Evolutionary conservation across 1,284 basidiomycete species (phyloP), one percentile per base, ranked within the genome.

Genomic region (Pyrrhoderma noxium): DNA sequence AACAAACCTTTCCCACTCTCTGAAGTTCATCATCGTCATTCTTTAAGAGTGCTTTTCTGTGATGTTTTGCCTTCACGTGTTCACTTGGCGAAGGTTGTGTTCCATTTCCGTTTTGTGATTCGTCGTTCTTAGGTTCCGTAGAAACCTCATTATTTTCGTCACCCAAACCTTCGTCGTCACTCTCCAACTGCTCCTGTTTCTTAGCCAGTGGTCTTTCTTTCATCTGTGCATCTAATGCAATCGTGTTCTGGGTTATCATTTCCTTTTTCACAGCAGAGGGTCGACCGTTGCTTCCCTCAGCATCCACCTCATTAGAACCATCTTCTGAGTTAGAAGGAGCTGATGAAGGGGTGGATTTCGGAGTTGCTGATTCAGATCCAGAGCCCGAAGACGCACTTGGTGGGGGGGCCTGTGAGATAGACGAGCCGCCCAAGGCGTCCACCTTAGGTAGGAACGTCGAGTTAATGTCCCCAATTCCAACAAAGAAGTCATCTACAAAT

Each of bases 391-490:
- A 37, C 55, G 39, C 22, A 37, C 40, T 39, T 22, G 56, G 23
- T 38, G 53, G 25, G 25, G 35, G 18, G 14, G 42, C 34, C 14
- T 48, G 37, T 47, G 51, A 25, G 18, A 49, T 16, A 40, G 42
- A 57, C 39, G 61, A 35, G 51, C 72, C 64, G 39, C 74, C 65
- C 19, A 83, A 59, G 3, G 81, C 71, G 54, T 81, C 76, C 27
- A 80, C 60, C 58, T 89, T 89, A 8, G 92, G 92, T 4, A 98
- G 73, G 66, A 96, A 95, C 0, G 89, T 78, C 2, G 91, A 90
- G 65, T 99, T 99, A 67, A 99, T 98, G 67, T 99, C 95, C 45
- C 95, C 95, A 58, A 96, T 97, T n/a, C 95, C 94, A 53, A 97
- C 78, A 63, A 97, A 99, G 69, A 99, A 99, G 62, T 98, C 93